Base-by-base conservation (phyloP, 1,284 basidiomycete genomes). In the Rhodotorula sp. region DNA sequence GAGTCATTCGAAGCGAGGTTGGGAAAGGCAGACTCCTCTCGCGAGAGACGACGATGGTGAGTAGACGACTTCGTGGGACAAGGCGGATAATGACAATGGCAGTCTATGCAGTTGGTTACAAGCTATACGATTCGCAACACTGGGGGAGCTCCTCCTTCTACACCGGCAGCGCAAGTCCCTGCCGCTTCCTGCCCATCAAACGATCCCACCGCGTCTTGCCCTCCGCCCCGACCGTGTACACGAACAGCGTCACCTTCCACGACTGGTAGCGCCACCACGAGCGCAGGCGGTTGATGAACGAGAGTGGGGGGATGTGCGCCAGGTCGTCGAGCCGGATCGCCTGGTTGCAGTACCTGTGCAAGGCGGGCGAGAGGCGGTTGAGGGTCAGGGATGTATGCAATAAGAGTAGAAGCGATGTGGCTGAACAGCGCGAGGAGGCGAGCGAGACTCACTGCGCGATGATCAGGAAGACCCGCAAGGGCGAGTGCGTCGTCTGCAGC, bases 381-480 rank as follows among this genome's bases (percentile, higher is more conserved):
- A 24, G n/a, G 9, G 13, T 55, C 20, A 37, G 26, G 26, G 18
- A 22, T 10, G 44, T 6, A 18, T 2, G 11, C 13, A 22, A 9
- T 30, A 26, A 6, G 30, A 28, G 51, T 30, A 8, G 3, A 24
- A 50, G 28, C 40, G 44, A 30, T 4, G 28, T 30, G 9, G 31
- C 16, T 15, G 26, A 11, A 28, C 15, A 20, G 28, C 52, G 18
- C 7, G 22, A 20, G 40, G 31, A 22, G 50, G n/a, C 26, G 26
- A 30, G 51, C 51, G 11, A 26, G 5, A 57, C 62, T 47, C 37
- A 68, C 76, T 92, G 89, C 0, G 94, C 94, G 10, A 91, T 89
- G 69, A 98, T 90, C 51, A 98, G 80, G 80, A 97, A 99, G 77
- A 96, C 87, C 18, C 94, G 89, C 69, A 85, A 90, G 52, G 70